A percentile compares a stretch with the other conserved stretches of the same genome.
Conservation (phyloP, 768 basidiomycete species). For the Lentinus brumalis region DNA sequence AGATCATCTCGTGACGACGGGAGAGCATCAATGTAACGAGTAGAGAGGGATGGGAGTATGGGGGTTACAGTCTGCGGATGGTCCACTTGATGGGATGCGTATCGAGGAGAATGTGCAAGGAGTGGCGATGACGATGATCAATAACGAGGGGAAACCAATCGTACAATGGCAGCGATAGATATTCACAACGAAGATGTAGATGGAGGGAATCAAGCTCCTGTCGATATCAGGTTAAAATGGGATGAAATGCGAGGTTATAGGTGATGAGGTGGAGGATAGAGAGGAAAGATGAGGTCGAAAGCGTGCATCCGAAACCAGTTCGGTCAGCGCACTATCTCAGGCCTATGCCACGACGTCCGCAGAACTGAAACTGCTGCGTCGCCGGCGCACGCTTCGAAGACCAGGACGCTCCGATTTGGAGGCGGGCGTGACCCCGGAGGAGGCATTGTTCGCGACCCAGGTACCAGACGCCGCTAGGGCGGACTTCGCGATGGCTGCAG, state of each 20-base stretch:
- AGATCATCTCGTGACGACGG: constrained; percentile 14
- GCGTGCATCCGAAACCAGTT: constrained; percentile 14
- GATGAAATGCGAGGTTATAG: too few relatives aligned
- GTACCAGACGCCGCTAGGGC: constrained; percentile 49
- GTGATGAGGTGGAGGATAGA: background rate
- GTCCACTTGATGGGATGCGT: background rate
- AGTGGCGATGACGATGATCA: background rate
- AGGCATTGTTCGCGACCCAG: constrained; percentile 77
- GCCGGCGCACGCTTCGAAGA: constrained; percentile 68
- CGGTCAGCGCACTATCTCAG: background rate
- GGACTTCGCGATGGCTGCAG: constrained; percentile 42
- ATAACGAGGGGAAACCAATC: constrained; percentile 1
- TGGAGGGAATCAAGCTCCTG: background rate
- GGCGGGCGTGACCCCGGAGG: constrained; percentile 69
- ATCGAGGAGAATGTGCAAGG: background rate
- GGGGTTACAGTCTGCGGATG: background rate
- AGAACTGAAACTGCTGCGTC: constrained; percentile 86
- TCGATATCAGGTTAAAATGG: background rate
- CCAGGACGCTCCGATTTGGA: constrained; percentile 76
- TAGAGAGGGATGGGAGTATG: background rate
- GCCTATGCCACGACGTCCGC: constrained; percentile 79
- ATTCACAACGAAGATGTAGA: constrained; percentile 19
- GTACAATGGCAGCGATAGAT: constrained; percentile 23
- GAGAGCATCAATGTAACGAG: constrained; percentile 4
- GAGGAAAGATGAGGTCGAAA: constrained; percentile 18